These are phyloP conservation scores for Thermothielavioides terrestris DNA, from an alignment of 495 filamentous ascomycete species.

Conservation along the genomic window DNA sequence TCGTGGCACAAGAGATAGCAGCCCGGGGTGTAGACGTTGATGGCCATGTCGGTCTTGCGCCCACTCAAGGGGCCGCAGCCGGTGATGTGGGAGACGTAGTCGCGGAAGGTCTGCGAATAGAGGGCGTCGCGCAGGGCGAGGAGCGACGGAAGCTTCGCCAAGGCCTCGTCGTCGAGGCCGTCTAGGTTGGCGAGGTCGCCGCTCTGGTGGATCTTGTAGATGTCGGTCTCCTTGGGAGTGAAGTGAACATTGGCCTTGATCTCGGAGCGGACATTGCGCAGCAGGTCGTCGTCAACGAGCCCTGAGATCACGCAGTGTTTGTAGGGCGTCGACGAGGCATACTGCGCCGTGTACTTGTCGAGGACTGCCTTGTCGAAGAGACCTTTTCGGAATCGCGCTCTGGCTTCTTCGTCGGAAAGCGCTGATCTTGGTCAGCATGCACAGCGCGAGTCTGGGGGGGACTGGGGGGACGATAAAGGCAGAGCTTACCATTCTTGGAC, in stretches of 20 bases:
- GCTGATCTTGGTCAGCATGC: constrained; percentile 24
- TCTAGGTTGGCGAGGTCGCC: constrained; percentile 96
- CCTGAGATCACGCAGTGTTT: constrained; percentile 80
- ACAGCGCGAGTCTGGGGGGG: constrained; percentile 11
- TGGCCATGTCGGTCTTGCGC: constrained; percentile 97
- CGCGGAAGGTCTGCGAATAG: constrained; percentile 82
- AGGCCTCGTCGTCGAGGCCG: constrained; percentile 73
- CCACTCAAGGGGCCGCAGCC: constrained; percentile 81
- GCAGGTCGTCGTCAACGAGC: constrained; percentile 67
- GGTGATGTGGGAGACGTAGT: constrained; percentile 78
- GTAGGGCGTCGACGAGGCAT: constrained; percentile 71
- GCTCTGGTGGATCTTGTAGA: constrained; percentile 99
- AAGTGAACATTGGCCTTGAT: constrained; percentile 84
- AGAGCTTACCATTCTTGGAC: constrained; percentile 34
- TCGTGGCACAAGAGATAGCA: constrained; percentile 95
- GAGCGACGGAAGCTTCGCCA: constrained; percentile 75
- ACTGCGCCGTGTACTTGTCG: constrained; percentile 57
- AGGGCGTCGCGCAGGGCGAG: constrained; percentile 82
- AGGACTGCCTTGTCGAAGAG: constrained; percentile 64
- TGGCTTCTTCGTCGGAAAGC: constrained; percentile 36
- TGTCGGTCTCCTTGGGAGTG: constrained; percentile 98
- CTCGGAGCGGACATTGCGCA: constrained; percentile 81
- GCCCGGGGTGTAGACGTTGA: constrained; percentile 95
- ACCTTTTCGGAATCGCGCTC: constrained; percentile 58
- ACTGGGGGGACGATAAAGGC: neutral